phyloP scores from a whole-genome alignment of 257 asterid genomes.

The Misopates orontium region DNA sequence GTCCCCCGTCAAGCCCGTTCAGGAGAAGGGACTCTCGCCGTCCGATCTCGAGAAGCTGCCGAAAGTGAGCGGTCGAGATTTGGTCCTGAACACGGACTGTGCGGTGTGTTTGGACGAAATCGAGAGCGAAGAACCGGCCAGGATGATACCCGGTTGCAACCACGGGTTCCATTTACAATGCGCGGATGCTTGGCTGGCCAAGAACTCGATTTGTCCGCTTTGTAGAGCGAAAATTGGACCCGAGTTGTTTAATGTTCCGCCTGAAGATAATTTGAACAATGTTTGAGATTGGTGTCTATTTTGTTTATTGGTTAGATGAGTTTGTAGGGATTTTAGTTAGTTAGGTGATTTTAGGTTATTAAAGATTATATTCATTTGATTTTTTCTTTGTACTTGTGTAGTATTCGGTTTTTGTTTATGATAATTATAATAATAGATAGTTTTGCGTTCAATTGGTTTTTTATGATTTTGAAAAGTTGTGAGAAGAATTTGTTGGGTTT shows the following conservation, averaged over 20 bases:
- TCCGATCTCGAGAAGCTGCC: conserved; percentile 76
- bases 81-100: conserved; percentile 67
- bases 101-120: conserved; percentile 86
- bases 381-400: background rate
- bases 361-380: background rate
- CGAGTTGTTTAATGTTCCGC: conserved; percentile 44
- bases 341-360: background rate
- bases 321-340: background rate
- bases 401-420: background rate
- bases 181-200: conserved; percentile 28
- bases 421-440: background rate
- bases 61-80: conserved; percentile 56
- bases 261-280: conserved; percentile 25
- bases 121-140: conserved; percentile 55
- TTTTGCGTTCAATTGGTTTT: background rate
- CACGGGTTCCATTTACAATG: conserved; percentile 34
- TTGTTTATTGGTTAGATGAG: background rate
- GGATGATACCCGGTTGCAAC: conserved; percentile 44
- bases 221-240: conserved; percentile 48
- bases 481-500: background rate
- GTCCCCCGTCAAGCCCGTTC: conserved; percentile 35
- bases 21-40: conserved; percentile 53
- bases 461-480: background rate
- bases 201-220: conserved; percentile 27
- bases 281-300: background rate